A percentile compares a stretch with the other conserved stretches of the same genome.
phyloP scores from a whole-genome alignment of 2,329 filamentous ascomycete genomes.

The Colletotrichum sp. region DNA sequence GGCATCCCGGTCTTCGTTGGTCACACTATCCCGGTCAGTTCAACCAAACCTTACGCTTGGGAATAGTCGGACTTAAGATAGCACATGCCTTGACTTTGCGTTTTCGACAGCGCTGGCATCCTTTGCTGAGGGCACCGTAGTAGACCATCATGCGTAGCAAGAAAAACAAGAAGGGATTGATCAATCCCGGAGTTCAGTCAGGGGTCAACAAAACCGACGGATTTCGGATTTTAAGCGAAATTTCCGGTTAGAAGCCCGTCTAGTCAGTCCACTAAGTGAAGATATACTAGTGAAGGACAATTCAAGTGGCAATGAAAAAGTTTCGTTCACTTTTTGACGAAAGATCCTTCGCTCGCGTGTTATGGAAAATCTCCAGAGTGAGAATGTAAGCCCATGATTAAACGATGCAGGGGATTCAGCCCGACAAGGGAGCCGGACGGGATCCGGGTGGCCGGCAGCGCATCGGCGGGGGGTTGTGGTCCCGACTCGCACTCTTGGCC shows the following conservation, averaged over 20 bases:
- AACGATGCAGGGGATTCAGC: not conserved
- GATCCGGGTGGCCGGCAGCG: not conserved
- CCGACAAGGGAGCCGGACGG: not conserved
- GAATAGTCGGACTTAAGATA: not conserved
- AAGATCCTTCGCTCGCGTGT: not conserved
- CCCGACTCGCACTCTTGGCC: constrained; percentile 20
- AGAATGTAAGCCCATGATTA: not conserved
- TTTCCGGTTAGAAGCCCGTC: not conserved
- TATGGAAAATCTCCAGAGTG: not conserved
- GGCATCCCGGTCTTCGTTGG: constrained; percentile 26
- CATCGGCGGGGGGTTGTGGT: not conserved
- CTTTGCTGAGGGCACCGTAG: constrained; percentile 26
- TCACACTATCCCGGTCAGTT: constrained; percentile 25
- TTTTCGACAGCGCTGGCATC: constrained; percentile 30
- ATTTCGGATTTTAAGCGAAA: not conserved
- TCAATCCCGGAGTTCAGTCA: not conserved
- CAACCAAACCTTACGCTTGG: not conserved
- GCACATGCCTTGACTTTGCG: constrained; percentile 29
- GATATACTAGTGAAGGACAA: not conserved
- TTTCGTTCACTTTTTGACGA: not conserved
- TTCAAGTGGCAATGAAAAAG: not conserved
- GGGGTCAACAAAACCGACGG: not conserved
- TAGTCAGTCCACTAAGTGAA: not conserved
- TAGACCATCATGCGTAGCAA: constrained; percentile 22
- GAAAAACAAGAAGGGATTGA: not conserved